Conservation (phyloP, 2,329 filamentous ascomycete genomes). For the Arthrobotrys megalospora region DNA sequence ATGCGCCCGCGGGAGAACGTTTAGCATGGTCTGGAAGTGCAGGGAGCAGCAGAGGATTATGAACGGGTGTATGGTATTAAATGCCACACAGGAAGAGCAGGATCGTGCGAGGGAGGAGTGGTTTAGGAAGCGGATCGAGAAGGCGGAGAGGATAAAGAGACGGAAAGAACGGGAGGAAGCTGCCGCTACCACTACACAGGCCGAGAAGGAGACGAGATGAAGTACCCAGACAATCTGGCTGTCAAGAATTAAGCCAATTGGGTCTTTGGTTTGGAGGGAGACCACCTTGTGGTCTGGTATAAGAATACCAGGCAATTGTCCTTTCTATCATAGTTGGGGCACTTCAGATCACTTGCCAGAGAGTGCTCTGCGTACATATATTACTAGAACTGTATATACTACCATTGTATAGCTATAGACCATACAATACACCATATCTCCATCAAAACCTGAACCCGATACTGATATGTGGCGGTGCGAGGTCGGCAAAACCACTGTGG, state of each 20-base stretch:
- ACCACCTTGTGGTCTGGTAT: not conserved
- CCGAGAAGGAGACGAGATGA: constrained; percentile 33
- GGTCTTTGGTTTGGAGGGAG: not conserved
- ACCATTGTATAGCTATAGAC: constrained; percentile 16
- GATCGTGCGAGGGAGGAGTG: constrained; percentile 93
- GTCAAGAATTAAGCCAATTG: not conserved
- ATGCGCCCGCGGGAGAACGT: constrained; percentile 87
- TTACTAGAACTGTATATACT: constrained; percentile 50
- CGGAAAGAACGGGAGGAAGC: constrained; percentile 51
- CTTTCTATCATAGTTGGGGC: not conserved
- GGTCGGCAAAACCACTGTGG: constrained; percentile 19
- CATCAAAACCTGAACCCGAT: not conserved
- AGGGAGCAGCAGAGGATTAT: constrained; percentile 83
- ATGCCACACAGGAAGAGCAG: constrained; percentile 86
- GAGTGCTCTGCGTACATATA: constrained; percentile 49
- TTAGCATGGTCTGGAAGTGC: constrained; percentile 90
- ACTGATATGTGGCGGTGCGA: constrained; percentile 52
- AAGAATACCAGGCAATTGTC: not conserved
- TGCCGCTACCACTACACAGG: constrained; percentile 14
- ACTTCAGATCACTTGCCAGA: constrained; percentile 9
- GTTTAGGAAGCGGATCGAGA: constrained; percentile 83
- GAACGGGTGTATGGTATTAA: constrained; percentile 92
- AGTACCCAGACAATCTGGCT: not conserved
- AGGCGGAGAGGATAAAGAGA: constrained; percentile 66
- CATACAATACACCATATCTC: constrained; percentile 30